Evolutionary conservation across 2,329 filamentous ascomycete species (phyloP), one percentile per base, ranked within the genome.

Genomic region (Phyllosticta citriasiana): DNA sequence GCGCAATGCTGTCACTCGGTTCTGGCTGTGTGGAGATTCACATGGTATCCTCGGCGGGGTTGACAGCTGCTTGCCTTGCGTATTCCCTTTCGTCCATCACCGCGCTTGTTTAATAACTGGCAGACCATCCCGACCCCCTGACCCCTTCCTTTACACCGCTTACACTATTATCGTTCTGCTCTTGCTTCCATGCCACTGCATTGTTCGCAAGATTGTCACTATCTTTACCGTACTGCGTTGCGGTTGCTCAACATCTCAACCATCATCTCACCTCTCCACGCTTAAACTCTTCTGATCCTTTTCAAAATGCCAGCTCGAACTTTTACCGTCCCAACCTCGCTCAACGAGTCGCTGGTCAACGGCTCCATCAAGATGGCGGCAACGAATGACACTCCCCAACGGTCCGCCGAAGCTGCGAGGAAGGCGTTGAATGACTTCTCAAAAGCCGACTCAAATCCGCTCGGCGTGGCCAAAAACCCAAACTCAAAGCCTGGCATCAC

Each of bases 181-280:
- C 56, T 47, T 57, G 60, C 26, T 81, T 79, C 81, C 79, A 95
- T 95, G 89, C 88, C 88, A 80, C 76, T 82, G 69, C 93, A 90
- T 75, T 95, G 80, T 76, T 79, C 89, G 62, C 87, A 94, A 81
- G 88, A 95, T 76, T 95, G 89, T 71, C 90, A 95, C 74, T 95
- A 95, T 78, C 95, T 96, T 78, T 94, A 89, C 80, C 89, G 89
- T 80, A 95, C 87, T 75, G 88, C 89, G 72, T 79, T 96, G 78
- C 89, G 89, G 80, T 87, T 91, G 72, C 80, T 96, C 68, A 93
- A 88, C 71, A 86, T 96, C 69, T 83, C 85, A 77, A 95, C 89
- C 68, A 83, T 79, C 70, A 84, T 96, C 74, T 90, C 88, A 66
- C 86, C 88, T 67, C 79, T 90, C 60, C 91, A 90, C 79, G 82